Evolutionary conservation across 129 eudicot species (phyloP).

Genomic region (Flaveria robusta): DNA sequence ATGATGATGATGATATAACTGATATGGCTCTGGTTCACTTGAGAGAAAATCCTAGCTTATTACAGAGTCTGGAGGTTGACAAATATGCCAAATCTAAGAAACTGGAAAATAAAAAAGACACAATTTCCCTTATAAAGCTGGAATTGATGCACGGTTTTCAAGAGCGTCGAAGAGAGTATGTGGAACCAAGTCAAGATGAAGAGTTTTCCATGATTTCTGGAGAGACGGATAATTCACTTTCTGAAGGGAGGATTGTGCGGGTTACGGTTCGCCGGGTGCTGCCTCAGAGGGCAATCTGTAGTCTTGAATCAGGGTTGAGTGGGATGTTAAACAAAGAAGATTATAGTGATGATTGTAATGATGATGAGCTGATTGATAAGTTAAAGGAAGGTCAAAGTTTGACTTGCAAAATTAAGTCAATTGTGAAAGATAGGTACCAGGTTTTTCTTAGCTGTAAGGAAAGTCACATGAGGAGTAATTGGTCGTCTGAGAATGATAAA

Average conservation of each 20-base stretch:
- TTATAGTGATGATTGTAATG: slow-evolving; percentile 66
- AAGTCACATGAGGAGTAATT: slow-evolving; percentile 74
- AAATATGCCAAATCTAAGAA: slow-evolving; percentile 70
- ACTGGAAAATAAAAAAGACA: slow-evolving; percentile 61
- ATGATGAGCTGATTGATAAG: slow-evolving; percentile 66
- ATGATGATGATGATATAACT: slow-evolving; percentile 62
- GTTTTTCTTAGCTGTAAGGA: slow-evolving; percentile 71
- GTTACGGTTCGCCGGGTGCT: slow-evolving; percentile 85
- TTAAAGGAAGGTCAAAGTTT: slow-evolving; percentile 76
- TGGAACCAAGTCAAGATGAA: slow-evolving; percentile 82
- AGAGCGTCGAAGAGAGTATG: slow-evolving; percentile 69
- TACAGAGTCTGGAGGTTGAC: slow-evolving; percentile 63
- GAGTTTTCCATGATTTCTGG: slow-evolving; percentile 89
- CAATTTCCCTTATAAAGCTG: slow-evolving; percentile 56
- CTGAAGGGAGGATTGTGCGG: slow-evolving; percentile 82
- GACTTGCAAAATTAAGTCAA: slow-evolving; percentile 74
- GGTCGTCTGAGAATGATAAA: slow-evolving; percentile 49
- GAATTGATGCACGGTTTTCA: slow-evolving; percentile 79
- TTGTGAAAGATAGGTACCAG: slow-evolving; percentile 77
- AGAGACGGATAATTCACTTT: slow-evolving; percentile 64
- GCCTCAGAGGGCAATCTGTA: slow-evolving; percentile 66
- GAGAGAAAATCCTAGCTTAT: slow-evolving; percentile 64
- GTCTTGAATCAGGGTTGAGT: slow-evolving; percentile 77
- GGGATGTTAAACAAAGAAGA: slow-evolving; percentile 79
- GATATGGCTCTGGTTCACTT: slow-evolving; percentile 79